phyloP scores from a whole-genome alignment of 2,329 filamentous ascomycete species.

The Ceratocystis huliohia region DNA sequence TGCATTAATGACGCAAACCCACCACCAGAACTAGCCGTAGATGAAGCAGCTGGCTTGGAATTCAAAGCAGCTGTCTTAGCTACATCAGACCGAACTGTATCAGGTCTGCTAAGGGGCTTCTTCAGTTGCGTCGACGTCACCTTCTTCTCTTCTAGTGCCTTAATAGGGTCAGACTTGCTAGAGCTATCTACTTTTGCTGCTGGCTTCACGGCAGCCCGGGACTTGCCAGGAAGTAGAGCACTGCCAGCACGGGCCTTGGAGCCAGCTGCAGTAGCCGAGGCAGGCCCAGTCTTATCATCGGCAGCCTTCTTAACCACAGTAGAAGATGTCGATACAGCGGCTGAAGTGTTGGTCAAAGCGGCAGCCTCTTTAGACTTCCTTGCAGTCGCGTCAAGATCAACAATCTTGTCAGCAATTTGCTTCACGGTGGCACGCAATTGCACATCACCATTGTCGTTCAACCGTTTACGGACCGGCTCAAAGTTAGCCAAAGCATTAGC shows the following conservation, averaged over 20 bases:
- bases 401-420: conserved; percentile 34
- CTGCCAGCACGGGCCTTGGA: conserved; percentile 26
- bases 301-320: not conserved
- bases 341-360: not conserved
- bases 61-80: conserved; percentile 26
- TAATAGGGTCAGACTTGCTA: conserved; percentile 22
- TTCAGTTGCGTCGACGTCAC: conserved; percentile 22
- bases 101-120: conserved; percentile 24
- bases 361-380: conserved; percentile 29
- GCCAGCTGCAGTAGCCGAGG: conserved; percentile 22
- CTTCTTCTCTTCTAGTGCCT: conserved; percentile 21
- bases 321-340: not conserved
- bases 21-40: conserved; percentile 32
- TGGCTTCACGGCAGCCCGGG: conserved; percentile 34
- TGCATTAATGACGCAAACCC: conserved; percentile 44
- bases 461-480: conserved; percentile 48
- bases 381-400: conserved; percentile 27
- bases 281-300: not conserved
- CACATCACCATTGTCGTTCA: conserved; percentile 52
- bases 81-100: conserved; percentile 21
- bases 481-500: conserved; percentile 36
- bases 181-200: conserved; percentile 26
- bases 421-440: conserved; percentile 50
- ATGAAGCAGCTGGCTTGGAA: conserved; percentile 21
- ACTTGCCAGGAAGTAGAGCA: conserved; percentile 37